A percentile compares a stretch with the other conserved stretches of the same genome.
These are phyloP conservation scores for Selenicereus undatus DNA, from an alignment of 148 eudicot species.

Conservation along the genomic window DNA sequence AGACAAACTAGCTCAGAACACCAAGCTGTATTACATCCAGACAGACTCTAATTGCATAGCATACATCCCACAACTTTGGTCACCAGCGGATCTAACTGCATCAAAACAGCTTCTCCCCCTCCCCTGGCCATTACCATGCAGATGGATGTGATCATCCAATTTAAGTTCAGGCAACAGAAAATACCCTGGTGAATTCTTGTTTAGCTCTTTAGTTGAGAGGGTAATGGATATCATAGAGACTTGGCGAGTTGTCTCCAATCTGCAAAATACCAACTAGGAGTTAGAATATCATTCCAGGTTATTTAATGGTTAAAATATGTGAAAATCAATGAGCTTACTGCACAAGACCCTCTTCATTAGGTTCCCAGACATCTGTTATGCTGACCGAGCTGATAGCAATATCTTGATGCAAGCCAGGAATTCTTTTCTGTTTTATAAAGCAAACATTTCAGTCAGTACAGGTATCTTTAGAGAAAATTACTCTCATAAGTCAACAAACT, in stretches of 20 bases:
- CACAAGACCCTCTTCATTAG: constrained; percentile 92
- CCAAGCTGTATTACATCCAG: not conserved
- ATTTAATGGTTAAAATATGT: not conserved
- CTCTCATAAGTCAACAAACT: not conserved
- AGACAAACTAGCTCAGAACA: not conserved
- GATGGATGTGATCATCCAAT: not conserved
- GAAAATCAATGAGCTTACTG: constrained; percentile 46
- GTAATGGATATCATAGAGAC: constrained; percentile 92
- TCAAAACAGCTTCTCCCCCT: not conserved
- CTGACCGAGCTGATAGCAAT: constrained; percentile 76
- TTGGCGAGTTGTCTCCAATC: constrained; percentile 91
- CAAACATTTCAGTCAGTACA: constrained; percentile 8
- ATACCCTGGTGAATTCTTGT: constrained; percentile 84
- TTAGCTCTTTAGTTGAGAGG: constrained; percentile 65
- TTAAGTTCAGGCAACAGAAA: not conserved
- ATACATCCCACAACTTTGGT: not conserved
- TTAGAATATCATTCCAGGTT: not conserved
- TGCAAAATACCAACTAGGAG: constrained; percentile 22
- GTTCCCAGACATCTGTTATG: constrained; percentile 90
- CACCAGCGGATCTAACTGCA: not conserved
- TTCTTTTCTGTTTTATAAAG: constrained; percentile 55
- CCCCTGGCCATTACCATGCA: not conserved
- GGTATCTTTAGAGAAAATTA: not conserved
- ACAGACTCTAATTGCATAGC: not conserved
- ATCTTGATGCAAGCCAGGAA: constrained; percentile 81